A percentile compares a stretch with the other conserved stretches of the same genome.
These are phyloP conservation scores for Saccharomyces cerevisiae DNA, from an alignment of 805 yeast species.

Conservation along the genomic window DNA sequence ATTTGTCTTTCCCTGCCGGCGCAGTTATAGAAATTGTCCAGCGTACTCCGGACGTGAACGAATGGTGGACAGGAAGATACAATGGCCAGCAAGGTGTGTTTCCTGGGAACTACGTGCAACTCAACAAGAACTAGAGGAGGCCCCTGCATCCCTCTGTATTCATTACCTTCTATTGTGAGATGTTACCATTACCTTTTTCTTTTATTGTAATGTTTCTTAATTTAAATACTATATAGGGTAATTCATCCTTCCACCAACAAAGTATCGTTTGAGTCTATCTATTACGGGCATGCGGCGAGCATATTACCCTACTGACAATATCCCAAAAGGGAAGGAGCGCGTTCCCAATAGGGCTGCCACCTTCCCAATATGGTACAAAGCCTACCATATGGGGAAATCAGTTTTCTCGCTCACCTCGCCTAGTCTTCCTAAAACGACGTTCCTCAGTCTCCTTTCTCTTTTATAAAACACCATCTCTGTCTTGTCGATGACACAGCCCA, in stretches of 20 bases:
- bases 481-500: not conserved
- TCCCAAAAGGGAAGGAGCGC: not conserved
- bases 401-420: not conserved
- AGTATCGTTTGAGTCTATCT: not conserved
- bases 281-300: not conserved
- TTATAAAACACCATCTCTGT: not conserved
- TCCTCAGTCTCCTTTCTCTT: not conserved
- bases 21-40: constrained; percentile 75
- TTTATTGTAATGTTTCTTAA: not conserved
- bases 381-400: not conserved
- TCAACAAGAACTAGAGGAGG: constrained; percentile 31
- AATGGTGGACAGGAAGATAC: constrained; percentile 94
- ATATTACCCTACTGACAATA: not conserved
- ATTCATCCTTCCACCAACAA: not conserved
- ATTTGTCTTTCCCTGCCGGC: constrained; percentile 80
- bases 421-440: not conserved
- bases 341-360: not conserved
- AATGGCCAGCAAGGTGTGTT: constrained; percentile 86
- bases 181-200: not conserved
- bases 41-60: constrained; percentile 75
- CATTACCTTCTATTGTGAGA: not conserved
- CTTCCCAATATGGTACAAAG: not conserved
- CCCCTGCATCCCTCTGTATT: not conserved
- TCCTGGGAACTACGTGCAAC: constrained; percentile 93
- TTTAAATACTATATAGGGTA: not conserved